Conservation (phyloP, 306 rosid species). For the Fragaria nilgerrensis region DNA sequence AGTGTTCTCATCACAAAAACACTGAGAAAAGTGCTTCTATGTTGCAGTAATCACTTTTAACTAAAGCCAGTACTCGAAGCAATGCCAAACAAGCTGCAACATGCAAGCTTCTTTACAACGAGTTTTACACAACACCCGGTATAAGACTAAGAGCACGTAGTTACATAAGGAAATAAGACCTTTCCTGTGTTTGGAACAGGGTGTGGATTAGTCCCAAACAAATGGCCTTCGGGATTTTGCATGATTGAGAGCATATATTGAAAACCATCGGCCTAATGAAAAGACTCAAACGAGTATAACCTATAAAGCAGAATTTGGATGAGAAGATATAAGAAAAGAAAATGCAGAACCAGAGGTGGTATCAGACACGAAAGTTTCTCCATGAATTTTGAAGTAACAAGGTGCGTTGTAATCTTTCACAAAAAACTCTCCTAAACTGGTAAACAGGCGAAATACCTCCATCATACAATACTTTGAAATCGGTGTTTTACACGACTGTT, state of each 20-base stretch:
- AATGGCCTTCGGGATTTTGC: not conserved
- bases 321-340: not conserved
- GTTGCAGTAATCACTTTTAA: not conserved
- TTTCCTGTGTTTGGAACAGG: no score
- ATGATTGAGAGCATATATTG: not conserved
- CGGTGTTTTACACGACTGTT: constrained; percentile 38
- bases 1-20: no score
- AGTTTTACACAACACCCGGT: not conserved
- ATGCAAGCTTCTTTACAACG: not conserved
- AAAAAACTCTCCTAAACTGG: constrained; percentile 14
- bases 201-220: not conserved
- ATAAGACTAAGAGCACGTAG: not conserved
- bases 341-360: not conserved
- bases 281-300: no score
- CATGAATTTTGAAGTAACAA: not conserved
- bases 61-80: not conserved
- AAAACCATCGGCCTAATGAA: not conserved
- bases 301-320: not conserved
- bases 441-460: constrained; percentile 32
- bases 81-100: not conserved
- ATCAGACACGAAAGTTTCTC: not conserved
- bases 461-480: constrained; percentile 19
- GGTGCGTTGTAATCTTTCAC: not conserved
- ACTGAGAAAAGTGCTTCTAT: not conserved
- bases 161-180: no score